Evolutionary conservation across 805 yeast species (phyloP).

Genomic region (Barnettozyma sp.): DNA sequence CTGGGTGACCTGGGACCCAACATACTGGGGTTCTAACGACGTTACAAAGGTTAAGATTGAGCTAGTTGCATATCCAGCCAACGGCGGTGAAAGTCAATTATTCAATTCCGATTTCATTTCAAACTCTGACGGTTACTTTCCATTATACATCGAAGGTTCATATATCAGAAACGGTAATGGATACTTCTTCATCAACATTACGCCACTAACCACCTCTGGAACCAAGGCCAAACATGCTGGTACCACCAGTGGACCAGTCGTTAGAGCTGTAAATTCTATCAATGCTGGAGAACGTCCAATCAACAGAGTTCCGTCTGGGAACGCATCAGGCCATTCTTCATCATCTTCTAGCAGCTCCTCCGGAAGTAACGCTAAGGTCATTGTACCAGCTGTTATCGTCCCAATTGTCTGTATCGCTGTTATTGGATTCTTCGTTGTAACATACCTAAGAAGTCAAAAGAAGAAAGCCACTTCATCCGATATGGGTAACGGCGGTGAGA

Average conservation of each 20-base stretch:
- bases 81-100: conserved; percentile 27
- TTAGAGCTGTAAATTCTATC: conserved; percentile 30
- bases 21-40: conserved; percentile 34
- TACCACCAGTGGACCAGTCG: conserved; percentile 33
- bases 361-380: conserved; percentile 24
- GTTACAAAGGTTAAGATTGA: conserved; percentile 30
- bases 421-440: conserved; percentile 27
- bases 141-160: conserved; percentile 29
- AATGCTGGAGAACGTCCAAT: conserved; percentile 28
- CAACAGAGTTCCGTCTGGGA: conserved; percentile 36
- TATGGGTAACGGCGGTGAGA: conserved; percentile 14
- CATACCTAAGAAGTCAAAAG: conserved; percentile 27
- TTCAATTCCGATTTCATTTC: conserved; percentile 29
- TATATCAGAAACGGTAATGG: conserved; percentile 27
- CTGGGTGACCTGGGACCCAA: conserved; percentile 44
- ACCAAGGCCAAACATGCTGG: conserved; percentile 33
- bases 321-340: conserved; percentile 16
- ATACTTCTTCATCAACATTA: conserved; percentile 32
- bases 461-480: conserved; percentile 9
- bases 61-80: conserved; percentile 30
- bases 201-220: conserved; percentile 31
- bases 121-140: conserved; percentile 35
- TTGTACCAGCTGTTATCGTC: conserved; percentile 39
- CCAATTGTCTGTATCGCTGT: conserved; percentile 32
- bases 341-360: conserved; percentile 16